A percentile compares a stretch with the other conserved stretches of the same genome.
These are phyloP conservation scores for Manihot esculenta DNA, from an alignment of 441 rosid species.

Conservation along the genomic window DNA sequence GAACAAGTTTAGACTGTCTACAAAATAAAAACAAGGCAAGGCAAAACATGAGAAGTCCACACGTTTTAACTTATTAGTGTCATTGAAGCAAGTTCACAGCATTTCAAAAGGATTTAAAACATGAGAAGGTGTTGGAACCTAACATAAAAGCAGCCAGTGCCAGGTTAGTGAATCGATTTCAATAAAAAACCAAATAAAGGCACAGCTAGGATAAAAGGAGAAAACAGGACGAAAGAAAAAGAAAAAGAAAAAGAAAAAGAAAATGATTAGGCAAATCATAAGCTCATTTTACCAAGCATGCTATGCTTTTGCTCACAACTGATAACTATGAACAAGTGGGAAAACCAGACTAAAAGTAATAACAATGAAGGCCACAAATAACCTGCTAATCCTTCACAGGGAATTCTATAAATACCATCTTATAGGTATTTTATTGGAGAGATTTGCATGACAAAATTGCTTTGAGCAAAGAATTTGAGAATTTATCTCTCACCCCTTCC, in stretches of 20 bases:
- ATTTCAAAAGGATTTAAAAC: not conserved
- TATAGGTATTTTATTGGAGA: too few species aligned
- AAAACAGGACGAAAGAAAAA: too few species aligned
- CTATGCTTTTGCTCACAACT: not conserved
- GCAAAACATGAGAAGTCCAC: too few species aligned
- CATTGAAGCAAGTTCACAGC: not conserved
- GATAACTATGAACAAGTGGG: not conserved
- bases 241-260: too few species aligned
- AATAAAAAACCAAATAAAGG: not conserved
- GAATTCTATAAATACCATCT: not conserved
- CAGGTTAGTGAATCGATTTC: not conserved
- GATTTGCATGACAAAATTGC: too few species aligned
- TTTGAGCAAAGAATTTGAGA: too few species aligned
- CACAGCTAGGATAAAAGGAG: not conserved
- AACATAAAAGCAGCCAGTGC: not conserved
- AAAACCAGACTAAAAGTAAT: not conserved
- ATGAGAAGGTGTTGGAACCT: not conserved
- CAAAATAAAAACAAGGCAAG: not conserved
- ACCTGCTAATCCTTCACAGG: not conserved
- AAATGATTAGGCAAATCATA: not conserved
- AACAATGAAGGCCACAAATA: not conserved
- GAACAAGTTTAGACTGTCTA: not conserved
- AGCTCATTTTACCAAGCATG: not conserved
- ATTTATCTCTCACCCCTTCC: too few species aligned
- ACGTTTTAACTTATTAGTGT: not conserved